phyloP scores from a whole-genome alignment of 495 filamentous ascomycete species.

The Daldinia bambusicola region DNA sequence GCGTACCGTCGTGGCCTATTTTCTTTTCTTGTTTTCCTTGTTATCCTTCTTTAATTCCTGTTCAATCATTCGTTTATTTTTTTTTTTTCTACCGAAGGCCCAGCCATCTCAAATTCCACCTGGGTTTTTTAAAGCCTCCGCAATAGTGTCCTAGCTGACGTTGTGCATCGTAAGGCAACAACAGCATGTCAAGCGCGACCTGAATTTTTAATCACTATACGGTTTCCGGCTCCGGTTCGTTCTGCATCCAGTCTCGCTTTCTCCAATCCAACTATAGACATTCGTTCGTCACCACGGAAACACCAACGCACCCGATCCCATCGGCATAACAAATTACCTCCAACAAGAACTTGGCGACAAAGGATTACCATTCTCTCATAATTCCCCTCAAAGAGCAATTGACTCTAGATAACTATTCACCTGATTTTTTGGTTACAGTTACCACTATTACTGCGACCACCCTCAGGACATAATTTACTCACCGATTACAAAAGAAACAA shows the following conservation, averaged over 20 bases:
- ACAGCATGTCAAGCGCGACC: conserved; percentile 40
- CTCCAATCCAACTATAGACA: conserved; percentile 49
- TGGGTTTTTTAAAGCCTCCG: conserved; percentile 20
- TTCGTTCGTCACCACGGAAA: conserved; percentile 45
- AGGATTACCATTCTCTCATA: conserved; percentile 31
- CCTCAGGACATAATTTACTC: conserved; percentile 32
- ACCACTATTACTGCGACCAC: conserved; percentile 37
- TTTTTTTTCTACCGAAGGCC: conserved; percentile 16
- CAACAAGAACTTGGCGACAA: conserved; percentile 23
- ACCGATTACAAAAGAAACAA: conserved; percentile 21
- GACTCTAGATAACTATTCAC: conserved; percentile 32
- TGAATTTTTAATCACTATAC: conserved; percentile 23
- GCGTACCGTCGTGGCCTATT: conserved; percentile 35
- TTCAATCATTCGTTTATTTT: conserved; percentile 31
- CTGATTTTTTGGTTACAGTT: conserved; percentile 39
- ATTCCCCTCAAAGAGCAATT: conserved; percentile 28
- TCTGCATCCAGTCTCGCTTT: conserved; percentile 39
- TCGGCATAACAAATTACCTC: conserved; percentile 18
- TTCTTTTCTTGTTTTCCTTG: conserved; percentile 40
- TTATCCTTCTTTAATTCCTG: conserved; percentile 37
- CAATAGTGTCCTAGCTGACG: conserved; percentile 25
- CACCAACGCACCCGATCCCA: conserved; percentile 36
- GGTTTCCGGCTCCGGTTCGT: conserved; percentile 32
- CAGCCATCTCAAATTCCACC: conserved; percentile 29
- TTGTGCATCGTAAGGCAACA: conserved; percentile 26